Percentiles rank a stretch among this genome's conserved stretches.
phyloP scores from a whole-genome alignment of 2,329 filamentous ascomycete genomes.

The Phaeosphaeria sp. region DNA sequence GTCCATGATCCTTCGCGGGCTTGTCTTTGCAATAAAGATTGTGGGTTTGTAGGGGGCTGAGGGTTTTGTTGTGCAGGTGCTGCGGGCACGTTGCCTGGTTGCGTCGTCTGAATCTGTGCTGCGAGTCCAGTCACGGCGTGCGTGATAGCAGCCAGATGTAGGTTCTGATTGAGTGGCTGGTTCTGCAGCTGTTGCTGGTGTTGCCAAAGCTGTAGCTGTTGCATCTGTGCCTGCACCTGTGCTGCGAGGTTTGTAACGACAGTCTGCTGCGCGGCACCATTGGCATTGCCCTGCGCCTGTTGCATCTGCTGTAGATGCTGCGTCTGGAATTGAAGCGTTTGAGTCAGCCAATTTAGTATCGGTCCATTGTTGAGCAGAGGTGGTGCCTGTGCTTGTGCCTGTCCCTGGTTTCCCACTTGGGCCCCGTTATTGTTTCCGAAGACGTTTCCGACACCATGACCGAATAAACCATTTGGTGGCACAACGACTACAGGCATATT shows the following conservation, averaged over 20 bases:
- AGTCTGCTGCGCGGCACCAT: conserved; percentile 19
- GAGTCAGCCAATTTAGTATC: conserved; percentile 23
- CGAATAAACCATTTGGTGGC: neutral
- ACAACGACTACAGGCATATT: neutral
- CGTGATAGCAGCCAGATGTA: neutral
- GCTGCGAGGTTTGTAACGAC: conserved; percentile 18
- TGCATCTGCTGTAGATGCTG: conserved; percentile 32
- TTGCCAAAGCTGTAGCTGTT: conserved; percentile 1
- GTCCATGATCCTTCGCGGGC: conserved; percentile 58
- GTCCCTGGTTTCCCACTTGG: conserved; percentile 1
- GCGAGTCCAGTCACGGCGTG: neutral
- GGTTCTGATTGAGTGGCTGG: neutral
- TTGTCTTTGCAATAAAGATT: conserved; percentile 40
- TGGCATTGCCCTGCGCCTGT: conserved; percentile 8
- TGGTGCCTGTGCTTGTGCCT: conserved; percentile 13
- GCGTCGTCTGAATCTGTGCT: neutral
- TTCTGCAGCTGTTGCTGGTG: conserved; percentile 5
- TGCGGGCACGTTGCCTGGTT: conserved; percentile 4
- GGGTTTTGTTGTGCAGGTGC: neutral
- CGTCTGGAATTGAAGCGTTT: conserved; percentile 24
- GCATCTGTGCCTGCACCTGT: conserved; percentile 20
- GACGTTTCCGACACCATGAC: neutral
- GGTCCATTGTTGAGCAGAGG: conserved; percentile 16
- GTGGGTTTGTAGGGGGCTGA: conserved; percentile 8
- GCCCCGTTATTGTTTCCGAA: conserved; percentile 18